Evolutionary conservation across 805 yeast species (phyloP).

Genomic region (Candida saitoana): DNA sequence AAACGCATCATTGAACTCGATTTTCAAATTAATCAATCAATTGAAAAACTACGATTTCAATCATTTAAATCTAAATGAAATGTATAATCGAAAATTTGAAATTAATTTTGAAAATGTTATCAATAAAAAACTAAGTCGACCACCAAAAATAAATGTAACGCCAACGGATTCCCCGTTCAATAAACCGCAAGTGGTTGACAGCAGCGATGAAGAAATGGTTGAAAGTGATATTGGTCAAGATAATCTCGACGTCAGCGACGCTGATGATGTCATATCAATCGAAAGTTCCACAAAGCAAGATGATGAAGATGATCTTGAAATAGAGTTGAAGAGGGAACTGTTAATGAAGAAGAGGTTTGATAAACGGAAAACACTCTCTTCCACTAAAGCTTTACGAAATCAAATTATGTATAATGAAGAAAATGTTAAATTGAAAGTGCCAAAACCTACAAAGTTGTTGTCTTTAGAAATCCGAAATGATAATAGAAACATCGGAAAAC

Average conservation of each 20-base stretch:
- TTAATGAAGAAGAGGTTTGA: not conserved
- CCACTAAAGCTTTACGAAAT: not conserved
- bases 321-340: slow-evolving; percentile 2
- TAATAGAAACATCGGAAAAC: slow-evolving; percentile 13
- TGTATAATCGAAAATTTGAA: slow-evolving; percentile 7
- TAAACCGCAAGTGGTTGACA: slow-evolving; percentile 5
- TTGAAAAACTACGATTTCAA: slow-evolving; percentile 4
- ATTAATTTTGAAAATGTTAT: slow-evolving; percentile 8
- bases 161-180: slow-evolving; percentile 2
- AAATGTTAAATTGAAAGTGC: not conserved
- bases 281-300: slow-evolving; percentile 15
- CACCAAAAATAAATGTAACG: not conserved
- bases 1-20: slow-evolving; percentile 1
- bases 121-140: slow-evolving; percentile 2
- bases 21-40: slow-evolving; percentile 7
- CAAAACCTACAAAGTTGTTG: slow-evolving; percentile 2
- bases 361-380: not conserved
- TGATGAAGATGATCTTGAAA: slow-evolving; percentile 12
- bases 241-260: slow-evolving; percentile 13
- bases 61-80: slow-evolving; percentile 2
- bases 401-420: slow-evolving; percentile 1
- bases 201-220: slow-evolving; percentile 15
- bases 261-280: slow-evolving; percentile 20
- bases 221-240: slow-evolving; percentile 23
- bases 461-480: slow-evolving; percentile 2